Percentiles rank a stretch among this genome's conserved stretches.
Evolutionary conservation across 2,329 filamentous ascomycete genomes (phyloP).

Genomic region (Trichoderma sp.): DNA sequence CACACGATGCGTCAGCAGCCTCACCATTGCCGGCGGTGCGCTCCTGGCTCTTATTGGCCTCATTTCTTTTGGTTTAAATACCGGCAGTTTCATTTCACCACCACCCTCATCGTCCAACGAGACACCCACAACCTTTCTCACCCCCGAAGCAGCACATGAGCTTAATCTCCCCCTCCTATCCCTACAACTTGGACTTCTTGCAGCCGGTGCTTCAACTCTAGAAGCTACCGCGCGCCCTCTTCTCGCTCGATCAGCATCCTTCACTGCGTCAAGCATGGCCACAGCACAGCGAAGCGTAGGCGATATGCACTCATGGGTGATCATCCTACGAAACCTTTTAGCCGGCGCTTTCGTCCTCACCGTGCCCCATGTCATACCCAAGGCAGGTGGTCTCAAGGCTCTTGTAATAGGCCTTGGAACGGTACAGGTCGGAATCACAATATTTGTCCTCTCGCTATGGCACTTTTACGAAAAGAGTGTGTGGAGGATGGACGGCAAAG

Average conservation of each 20-base stretch:
- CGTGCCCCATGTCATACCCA: constrained; percentile 38
- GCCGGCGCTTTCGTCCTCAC: constrained; percentile 44
- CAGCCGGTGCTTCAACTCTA: constrained; percentile 41
- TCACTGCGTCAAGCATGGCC: constrained; percentile 47
- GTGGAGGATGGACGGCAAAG: constrained; percentile 43
- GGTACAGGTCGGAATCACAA: constrained; percentile 40
- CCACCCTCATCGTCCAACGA: neutral
- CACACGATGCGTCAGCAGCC: constrained; percentile 33
- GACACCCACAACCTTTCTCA: constrained; percentile 25
- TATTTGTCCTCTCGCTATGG: constrained; percentile 36
- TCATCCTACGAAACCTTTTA: constrained; percentile 40
- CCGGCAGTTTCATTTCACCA: constrained; percentile 27
- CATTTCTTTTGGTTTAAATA: constrained; percentile 43
- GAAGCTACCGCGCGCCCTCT: constrained; percentile 42
- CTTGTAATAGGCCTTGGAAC: constrained; percentile 42
- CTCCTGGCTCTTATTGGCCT: constrained; percentile 41
- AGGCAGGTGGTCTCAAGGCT: constrained; percentile 35
- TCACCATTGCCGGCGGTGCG: constrained; percentile 37
- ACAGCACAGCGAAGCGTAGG: constrained; percentile 44
- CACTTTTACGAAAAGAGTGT: constrained; percentile 43
- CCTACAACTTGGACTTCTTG: constrained; percentile 47
- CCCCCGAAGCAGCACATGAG: constrained; percentile 27
- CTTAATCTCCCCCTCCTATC: constrained; percentile 42
- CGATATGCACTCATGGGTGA: constrained; percentile 47
- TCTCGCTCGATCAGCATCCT: constrained; percentile 47